Conservation (phyloP, 495 filamentous ascomycete genomes). For the Friedmanniomyces endolithicus region DNA sequence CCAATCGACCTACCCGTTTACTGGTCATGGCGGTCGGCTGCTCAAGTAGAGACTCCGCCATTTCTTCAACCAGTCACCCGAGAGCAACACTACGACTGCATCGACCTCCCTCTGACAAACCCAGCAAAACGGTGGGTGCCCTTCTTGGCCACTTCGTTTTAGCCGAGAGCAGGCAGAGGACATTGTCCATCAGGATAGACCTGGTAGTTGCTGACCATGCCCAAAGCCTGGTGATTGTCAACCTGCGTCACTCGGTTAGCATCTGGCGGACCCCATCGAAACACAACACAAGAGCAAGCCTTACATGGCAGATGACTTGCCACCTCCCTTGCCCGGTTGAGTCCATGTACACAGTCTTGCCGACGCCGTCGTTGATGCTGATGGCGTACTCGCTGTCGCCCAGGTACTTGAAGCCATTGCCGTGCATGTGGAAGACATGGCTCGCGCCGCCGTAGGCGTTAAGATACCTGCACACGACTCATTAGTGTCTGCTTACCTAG, state of each 20-base stretch:
- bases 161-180: conserved; percentile 1
- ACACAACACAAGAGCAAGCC: not conserved
- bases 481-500: not conserved
- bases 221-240: not conserved
- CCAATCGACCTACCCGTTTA: no score
- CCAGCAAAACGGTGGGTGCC: no score
- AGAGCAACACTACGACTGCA: no score
- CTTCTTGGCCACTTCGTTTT: no score
- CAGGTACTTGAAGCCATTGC: conserved; percentile 12
- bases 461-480: not conserved
- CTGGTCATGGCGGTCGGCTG: no score
- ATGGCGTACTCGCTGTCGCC: not conserved
- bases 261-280: no score
- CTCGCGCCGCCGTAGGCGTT: conserved; percentile 6
- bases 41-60: no score
- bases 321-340: conserved; percentile 6
- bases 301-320: conserved; percentile 13
- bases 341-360: conserved; percentile 12
- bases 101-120: no score
- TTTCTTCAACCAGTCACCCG: no score
- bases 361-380: conserved; percentile 9
- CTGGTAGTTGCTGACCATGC: conserved; percentile 2
- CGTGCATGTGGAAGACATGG: conserved; percentile 18
- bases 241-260: not conserved
- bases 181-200: not conserved